Evolutionary conservation across 2,329 filamentous ascomycete species (phyloP).

Genomic region (Alternaria sp.): DNA sequence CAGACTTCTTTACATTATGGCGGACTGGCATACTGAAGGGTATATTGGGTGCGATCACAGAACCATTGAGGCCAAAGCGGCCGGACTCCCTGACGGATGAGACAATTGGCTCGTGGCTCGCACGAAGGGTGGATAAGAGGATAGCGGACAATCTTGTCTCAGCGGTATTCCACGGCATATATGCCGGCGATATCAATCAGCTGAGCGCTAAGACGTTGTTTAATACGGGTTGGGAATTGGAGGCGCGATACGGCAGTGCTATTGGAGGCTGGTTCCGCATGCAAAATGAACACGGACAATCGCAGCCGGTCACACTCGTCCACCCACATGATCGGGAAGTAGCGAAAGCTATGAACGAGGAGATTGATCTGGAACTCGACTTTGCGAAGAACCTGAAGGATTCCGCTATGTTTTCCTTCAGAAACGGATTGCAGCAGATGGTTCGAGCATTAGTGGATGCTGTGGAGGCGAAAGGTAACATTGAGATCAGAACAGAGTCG

Average conservation of each 20-base stretch:
- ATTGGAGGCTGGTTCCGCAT: conserved; percentile 28
- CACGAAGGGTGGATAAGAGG: conserved; percentile 59
- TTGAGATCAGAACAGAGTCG: conserved; percentile 49
- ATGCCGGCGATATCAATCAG: conserved; percentile 84
- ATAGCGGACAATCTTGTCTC: conserved; percentile 77
- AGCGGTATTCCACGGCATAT: conserved; percentile 82
- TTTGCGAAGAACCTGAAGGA: conserved; percentile 41
- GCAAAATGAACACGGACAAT: conserved; percentile 17
- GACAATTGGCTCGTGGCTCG: conserved; percentile 72
- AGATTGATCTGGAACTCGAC: conserved; percentile 42
- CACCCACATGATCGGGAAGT: conserved; percentile 33
- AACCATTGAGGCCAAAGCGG: conserved; percentile 44
- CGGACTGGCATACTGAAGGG: conserved; percentile 65
- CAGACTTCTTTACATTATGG: conserved; percentile 43
- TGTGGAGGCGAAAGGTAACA: conserved; percentile 47
- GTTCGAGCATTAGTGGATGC: conserved; percentile 43
- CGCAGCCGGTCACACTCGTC: conserved; percentile 7
- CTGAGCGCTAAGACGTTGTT: conserved; percentile 74
- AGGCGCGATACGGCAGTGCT: conserved; percentile 49
- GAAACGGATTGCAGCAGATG: conserved; percentile 52
- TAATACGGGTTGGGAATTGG: conserved; percentile 57
- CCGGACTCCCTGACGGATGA: conserved; percentile 62
- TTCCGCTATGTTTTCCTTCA: conserved; percentile 53
- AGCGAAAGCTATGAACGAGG: conserved; percentile 39
- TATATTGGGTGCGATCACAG: conserved; percentile 47